Conservation (phyloP, 1,284 basidiomycete species). For the Lentinula novae-zelandiae region DNA sequence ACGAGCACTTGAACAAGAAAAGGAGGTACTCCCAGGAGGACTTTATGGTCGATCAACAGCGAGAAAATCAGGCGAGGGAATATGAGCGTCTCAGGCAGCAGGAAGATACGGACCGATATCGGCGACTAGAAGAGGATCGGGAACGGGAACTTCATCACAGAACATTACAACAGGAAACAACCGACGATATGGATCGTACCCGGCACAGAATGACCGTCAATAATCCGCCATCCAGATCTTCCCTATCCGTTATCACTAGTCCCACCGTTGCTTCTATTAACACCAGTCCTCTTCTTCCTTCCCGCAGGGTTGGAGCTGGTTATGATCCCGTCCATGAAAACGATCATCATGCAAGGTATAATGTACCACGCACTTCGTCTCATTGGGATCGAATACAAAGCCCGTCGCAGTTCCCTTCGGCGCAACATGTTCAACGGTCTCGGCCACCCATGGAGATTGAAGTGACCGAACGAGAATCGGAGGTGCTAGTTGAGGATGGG, state of each 20-base stretch:
- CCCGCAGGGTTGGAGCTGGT: constrained; percentile 9
- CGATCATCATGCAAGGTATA: neutral
- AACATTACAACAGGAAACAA: neutral
- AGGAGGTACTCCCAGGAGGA: constrained; percentile 5
- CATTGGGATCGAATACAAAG: neutral
- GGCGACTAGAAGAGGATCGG: neutral
- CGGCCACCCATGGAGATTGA: neutral
- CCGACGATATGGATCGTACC: constrained; percentile 1
- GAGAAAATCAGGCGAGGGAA: neutral
- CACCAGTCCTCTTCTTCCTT: neutral
- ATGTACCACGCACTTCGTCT: neutral
- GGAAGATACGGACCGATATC: constrained; percentile 4
- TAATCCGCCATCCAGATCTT: neutral
- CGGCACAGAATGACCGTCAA: neutral
- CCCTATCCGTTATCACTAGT: neutral
- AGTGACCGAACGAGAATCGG: neutral
- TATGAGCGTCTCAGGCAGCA: neutral
- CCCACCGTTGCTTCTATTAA: neutral
- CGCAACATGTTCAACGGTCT: neutral
- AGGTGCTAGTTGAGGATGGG: neutral
- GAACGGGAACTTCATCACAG: neutral
- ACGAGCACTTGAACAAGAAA: neutral
- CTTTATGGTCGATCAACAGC: neutral
- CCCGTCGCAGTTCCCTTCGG: neutral
- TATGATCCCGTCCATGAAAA: constrained; percentile 16